phyloP scores from a whole-genome alignment of 2,329 filamentous ascomycete genomes.

The Aspergillaceae sp. region DNA sequence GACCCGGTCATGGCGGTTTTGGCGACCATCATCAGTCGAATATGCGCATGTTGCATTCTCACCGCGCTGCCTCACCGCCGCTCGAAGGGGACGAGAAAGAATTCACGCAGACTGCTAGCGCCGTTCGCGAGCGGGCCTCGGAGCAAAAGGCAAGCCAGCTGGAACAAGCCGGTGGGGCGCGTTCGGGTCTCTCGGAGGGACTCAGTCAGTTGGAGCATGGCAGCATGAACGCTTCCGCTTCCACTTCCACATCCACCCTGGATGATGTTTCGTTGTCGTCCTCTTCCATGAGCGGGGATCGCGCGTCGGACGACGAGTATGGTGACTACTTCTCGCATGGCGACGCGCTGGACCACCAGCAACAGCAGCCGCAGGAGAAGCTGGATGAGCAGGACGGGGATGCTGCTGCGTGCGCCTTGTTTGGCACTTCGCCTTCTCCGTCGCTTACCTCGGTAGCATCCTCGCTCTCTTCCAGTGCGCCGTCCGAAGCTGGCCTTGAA shows the following conservation, averaged over 20 bases:
- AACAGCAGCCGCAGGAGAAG: constrained; percentile 19
- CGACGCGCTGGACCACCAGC: constrained; percentile 9
- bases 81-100: constrained; percentile 92
- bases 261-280: constrained; percentile 25
- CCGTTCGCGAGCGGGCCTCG: constrained; percentile 54
- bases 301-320: constrained; percentile 23
- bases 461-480: constrained; percentile 33
- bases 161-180: constrained; percentile 19
- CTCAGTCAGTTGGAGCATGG: constrained; percentile 30
- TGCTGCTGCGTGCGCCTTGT: constrained; percentile 27
- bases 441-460: constrained; percentile 34
- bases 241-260: constrained; percentile 16
- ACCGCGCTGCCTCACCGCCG: constrained; percentile 73
- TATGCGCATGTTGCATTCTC: constrained; percentile 52
- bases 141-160: constrained; percentile 26
- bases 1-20: constrained; percentile 35
- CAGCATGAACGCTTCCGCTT: constrained; percentile 16
- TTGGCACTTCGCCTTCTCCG: constrained; percentile 36
- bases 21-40: constrained; percentile 45
- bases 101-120: constrained; percentile 90
- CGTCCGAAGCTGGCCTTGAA: constrained; percentile 24
- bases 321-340: constrained; percentile 29
- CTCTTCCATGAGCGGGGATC: constrained; percentile 20
- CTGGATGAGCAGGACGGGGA: constrained; percentile 12
- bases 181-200: constrained; percentile 34